phyloP scores from a whole-genome alignment of 768 basidiomycete genomes.

The Phanerodontia chrysosporium region DNA sequence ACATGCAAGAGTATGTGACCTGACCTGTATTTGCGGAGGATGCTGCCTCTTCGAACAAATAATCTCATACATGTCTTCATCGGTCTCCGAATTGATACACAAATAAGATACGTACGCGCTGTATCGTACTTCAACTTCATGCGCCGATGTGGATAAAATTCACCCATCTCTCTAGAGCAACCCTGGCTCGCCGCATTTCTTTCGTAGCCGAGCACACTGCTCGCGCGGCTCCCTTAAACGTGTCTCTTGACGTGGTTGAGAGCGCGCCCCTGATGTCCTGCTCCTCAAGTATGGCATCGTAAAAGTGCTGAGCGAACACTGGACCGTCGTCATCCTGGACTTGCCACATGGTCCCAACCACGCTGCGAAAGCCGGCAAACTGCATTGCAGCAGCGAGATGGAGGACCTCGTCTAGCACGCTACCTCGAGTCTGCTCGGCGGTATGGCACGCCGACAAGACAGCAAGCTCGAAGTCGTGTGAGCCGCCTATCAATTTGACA shows the following conservation, averaged over 20 bases:
- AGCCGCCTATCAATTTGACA: constrained; percentile 15
- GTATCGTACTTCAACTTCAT: too few species aligned
- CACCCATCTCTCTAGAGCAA: constrained; percentile 3
- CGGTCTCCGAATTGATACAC: too few species aligned
- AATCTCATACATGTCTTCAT: too few species aligned
- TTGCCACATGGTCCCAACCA: constrained; percentile 43
- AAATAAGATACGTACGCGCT: too few species aligned
- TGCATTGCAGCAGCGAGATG: constrained; percentile 42
- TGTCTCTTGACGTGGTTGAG: too few species aligned
- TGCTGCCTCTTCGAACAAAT: too few species aligned
- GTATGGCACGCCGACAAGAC: constrained; percentile 48
- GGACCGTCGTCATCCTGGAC: constrained; percentile 36
- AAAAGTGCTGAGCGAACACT: constrained; percentile 28
- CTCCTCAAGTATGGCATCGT: constrained; percentile 12
- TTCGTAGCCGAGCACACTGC: background rate
- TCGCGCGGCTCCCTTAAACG: background rate
- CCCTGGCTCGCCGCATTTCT: background rate
- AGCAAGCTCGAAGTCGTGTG: constrained; percentile 27
- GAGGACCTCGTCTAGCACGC: constrained; percentile 32
- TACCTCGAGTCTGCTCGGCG: constrained; percentile 30
- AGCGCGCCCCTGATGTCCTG: background rate
- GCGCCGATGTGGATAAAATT: constrained; percentile 7
- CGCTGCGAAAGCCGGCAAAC: constrained; percentile 26
- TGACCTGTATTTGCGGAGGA: too few species aligned
- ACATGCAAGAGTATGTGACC: too few species aligned